phyloP scores from a whole-genome alignment of 352 stramenopile genomes.

The Globisporangium camurandrum region DNA sequence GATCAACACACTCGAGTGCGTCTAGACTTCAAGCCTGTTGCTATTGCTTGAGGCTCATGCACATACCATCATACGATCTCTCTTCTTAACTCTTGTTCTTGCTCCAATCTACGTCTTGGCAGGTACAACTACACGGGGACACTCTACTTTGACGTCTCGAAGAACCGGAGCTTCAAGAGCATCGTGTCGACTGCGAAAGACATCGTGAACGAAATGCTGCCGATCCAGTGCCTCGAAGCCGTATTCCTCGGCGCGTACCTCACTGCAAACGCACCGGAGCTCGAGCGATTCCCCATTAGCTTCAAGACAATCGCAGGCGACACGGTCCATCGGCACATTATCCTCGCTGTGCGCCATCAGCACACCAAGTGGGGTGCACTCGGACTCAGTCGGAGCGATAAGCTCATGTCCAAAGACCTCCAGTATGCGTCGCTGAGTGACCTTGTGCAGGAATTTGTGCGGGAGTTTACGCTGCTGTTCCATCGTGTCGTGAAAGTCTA shows the following conservation, averaged over 20 bases:
- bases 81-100: neutral
- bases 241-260: conserved; percentile 82
- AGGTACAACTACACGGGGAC: conserved; percentile 87
- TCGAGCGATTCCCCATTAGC: conserved; percentile 80
- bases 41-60: no score
- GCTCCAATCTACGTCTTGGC: no score
- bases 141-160: conserved; percentile 82
- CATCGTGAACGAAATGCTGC: conserved; percentile 73
- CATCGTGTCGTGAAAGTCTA: conserved; percentile 75
- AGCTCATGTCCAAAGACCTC: conserved; percentile 84
- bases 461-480: conserved; percentile 51
- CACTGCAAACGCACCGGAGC: conserved; percentile 51
- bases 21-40: no score
- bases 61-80: no score
- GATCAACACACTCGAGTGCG: conserved; percentile 63
- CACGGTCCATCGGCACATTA: conserved; percentile 71
- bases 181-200: conserved; percentile 82
- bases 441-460: conserved; percentile 61
- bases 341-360: conserved; percentile 67
- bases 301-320: conserved; percentile 72
- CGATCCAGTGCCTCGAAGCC: conserved; percentile 86
- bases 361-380: conserved; percentile 78
- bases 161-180: conserved; percentile 86
- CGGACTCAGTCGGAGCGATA: conserved; percentile 73
- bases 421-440: conserved; percentile 73